Percentiles rank a stretch among this genome's conserved stretches.
Evolutionary conservation across 129 eudicot species (phyloP).

Genomic region (Flaveria bidentis): DNA sequence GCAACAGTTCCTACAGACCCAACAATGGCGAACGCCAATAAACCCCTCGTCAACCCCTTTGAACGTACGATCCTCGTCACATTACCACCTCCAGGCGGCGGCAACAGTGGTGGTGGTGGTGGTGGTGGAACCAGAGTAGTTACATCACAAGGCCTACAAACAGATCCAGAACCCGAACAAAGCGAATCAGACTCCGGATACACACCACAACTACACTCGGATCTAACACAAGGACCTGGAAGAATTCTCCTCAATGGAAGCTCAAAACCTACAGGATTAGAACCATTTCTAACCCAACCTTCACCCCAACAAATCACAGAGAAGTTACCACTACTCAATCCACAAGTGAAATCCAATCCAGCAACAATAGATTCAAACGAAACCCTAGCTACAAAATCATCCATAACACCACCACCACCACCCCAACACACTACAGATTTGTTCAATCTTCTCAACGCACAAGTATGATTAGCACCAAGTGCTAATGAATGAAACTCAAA

Average conservation of each 20-base stretch:
- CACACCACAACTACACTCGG: slow-evolving; percentile 46
- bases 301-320: slow-evolving; percentile 57
- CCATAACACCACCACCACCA: slow-evolving; percentile 17
- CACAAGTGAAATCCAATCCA: slow-evolving; percentile 53
- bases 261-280: slow-evolving; percentile 21
- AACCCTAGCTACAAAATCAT: slow-evolving; percentile 2
- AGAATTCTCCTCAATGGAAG: slow-evolving; percentile 42
- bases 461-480: slow-evolving; percentile 53
- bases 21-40: slow-evolving; percentile 42
- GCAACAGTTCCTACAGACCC: slow-evolving; percentile 52
- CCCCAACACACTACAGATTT: slow-evolving; percentile 60
- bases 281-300: slow-evolving; percentile 38
- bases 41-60: slow-evolving; percentile 26
- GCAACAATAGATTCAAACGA: slow-evolving; percentile 57
- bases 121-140: slow-evolving; percentile 31
- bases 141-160: slow-evolving; percentile 45
- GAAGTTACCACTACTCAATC: slow-evolving; percentile 40
- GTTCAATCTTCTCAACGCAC: slow-evolving; percentile 40
- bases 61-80: slow-evolving; percentile 9
- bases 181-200: slow-evolving; percentile 46
- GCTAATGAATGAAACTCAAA: slow-evolving; percentile 42
- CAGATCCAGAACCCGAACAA: slow-evolving; percentile 45
- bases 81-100: slow-evolving; percentile 3
- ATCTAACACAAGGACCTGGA: slow-evolving; percentile 59
- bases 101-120: too few species aligned